Evolutionary conservation across 495 filamentous ascomycete genomes (phyloP).

Genomic region (Neurospora cerealis): DNA sequence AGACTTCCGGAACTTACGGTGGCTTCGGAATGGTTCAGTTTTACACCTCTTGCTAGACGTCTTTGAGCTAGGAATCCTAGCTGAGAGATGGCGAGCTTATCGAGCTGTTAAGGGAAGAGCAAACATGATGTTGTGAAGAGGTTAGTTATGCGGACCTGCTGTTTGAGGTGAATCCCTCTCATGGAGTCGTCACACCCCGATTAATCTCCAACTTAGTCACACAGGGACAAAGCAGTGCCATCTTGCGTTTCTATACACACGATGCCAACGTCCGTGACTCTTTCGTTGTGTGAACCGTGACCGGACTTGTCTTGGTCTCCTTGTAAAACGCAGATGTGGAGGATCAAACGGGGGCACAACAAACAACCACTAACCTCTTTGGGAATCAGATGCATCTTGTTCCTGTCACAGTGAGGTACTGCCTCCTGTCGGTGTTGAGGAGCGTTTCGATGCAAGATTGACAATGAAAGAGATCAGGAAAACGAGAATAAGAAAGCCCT

Average conservation of each 20-base stretch:
- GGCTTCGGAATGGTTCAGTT: conserved; percentile 86
- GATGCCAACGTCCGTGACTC: neutral
- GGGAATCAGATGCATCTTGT: conserved; percentile 71
- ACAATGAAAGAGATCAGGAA: neutral
- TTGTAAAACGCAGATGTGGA: neutral
- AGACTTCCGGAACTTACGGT: conserved; percentile 45
- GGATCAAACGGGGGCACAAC: neutral
- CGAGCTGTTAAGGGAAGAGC: conserved; percentile 48
- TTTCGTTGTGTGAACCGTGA: neutral
- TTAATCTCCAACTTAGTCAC: neutral
- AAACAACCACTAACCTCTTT: conserved; percentile 56
- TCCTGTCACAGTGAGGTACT: neutral
- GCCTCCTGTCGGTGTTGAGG: neutral
- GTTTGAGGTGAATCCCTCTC: neutral
- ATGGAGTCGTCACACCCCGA: neutral
- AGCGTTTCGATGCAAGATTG: neutral
- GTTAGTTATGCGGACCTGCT: neutral
- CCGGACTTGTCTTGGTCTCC: neutral
- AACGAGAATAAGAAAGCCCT: neutral
- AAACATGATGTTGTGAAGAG: conserved; percentile 5
- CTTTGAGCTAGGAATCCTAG: conserved; percentile 81
- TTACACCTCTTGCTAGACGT: conserved; percentile 79
- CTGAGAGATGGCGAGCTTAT: conserved; percentile 93
- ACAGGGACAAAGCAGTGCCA: neutral
- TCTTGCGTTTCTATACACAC: neutral